Evolutionary conservation across 2,329 filamentous ascomycete genomes (phyloP), one percentile per base, ranked within the genome.

Genomic region (Simplicillium aogashimaense): DNA sequence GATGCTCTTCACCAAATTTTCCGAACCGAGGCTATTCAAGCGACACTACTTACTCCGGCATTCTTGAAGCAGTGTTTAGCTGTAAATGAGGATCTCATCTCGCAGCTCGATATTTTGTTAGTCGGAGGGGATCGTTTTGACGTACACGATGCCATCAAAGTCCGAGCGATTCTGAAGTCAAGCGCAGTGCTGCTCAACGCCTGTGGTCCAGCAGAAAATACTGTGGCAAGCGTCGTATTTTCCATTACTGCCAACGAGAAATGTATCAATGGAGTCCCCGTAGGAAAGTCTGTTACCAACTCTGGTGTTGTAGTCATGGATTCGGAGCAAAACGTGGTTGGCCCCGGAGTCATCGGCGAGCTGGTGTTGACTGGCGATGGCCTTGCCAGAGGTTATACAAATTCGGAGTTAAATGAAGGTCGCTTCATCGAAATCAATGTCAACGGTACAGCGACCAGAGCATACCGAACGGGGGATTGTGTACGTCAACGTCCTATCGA

Each of bases 401-500:
- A 32, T 32, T 7, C 30, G 5, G 30, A 13, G 13, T 32, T 32
- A 25, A 25, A 25, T 25, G 5, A 5, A 25, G 20, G 20, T 9
- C 20, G 20, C 9, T 25, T 25, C 9, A 25, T 25, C 9, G 20
- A 25, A 25, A 25, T 25, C 20, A 25, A 25, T 5, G 13, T 32
- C 30, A 13, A 32, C 12, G 12, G 30, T 13, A 32, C 7, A 7
- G 6, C 7, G 12, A 32, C 15, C 5, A 32, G 30, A 32, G 12
- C 13, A 13, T 32, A 32, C 30, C 30, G 30, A 12, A 32, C 30
- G 13, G 30, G 30, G 13, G 30, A 32, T 12, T 32, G 15, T 32
- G 30, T 45, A 9, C 50, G 55, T 1, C 50, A 43, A 20, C 39
- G 51, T 1, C 46, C 45, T 0, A 17, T 14, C 1, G 52, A 56